Evolutionary conservation across 208 protist species (phyloP).

Genomic region (Trichomonas gallinae): DNA sequence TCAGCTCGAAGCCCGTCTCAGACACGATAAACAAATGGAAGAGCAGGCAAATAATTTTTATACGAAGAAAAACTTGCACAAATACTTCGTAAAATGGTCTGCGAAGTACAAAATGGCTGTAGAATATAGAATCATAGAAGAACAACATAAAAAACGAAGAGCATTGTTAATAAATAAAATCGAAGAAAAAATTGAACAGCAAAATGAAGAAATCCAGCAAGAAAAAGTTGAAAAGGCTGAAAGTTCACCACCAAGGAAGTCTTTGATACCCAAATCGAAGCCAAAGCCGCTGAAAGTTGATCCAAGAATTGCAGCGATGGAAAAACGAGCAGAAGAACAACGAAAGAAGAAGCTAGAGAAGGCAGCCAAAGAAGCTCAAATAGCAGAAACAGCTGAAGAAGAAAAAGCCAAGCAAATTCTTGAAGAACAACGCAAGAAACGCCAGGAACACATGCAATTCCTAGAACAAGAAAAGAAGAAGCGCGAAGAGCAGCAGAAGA

Average conservation of each 20-base stretch:
- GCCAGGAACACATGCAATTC: not conserved
- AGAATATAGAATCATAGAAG: not conserved
- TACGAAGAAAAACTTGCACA: not conserved
- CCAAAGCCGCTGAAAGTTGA: not conserved
- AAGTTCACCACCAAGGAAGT: not conserved
- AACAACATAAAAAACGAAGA: not conserved
- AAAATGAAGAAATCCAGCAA: not conserved
- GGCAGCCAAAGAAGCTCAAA: not conserved
- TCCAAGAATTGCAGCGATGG: not conserved
- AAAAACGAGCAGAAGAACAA: not conserved
- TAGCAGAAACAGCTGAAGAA: not conserved
- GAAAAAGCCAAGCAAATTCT: not conserved
- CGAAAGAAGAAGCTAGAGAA: not conserved
- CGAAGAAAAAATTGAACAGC: not conserved
- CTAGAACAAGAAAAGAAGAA: not conserved
- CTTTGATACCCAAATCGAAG: not conserved
- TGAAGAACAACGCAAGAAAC: not conserved
- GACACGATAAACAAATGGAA: not conserved
- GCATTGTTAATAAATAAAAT: not conserved
- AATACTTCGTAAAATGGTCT: not conserved
- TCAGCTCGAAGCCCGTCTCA: not conserved
- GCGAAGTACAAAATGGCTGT: not conserved
- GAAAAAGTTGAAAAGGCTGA: not conserved
- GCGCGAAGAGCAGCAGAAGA: not conserved
- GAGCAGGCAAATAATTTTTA: not conserved